phyloP scores from a whole-genome alignment of 164 flowering plant species.

The Annona squamosa region DNA sequence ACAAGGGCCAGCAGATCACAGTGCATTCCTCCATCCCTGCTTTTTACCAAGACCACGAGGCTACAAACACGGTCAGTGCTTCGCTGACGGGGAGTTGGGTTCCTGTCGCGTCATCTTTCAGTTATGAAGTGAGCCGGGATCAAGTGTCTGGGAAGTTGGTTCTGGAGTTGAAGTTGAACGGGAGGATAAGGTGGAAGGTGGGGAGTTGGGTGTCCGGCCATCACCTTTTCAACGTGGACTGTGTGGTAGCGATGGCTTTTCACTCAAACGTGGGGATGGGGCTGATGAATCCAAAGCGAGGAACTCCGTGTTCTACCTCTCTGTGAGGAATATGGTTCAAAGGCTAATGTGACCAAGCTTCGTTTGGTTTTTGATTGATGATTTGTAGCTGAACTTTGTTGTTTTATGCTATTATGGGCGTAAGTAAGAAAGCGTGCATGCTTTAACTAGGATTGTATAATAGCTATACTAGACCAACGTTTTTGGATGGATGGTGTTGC shows the following conservation, averaged over 20 bases:
- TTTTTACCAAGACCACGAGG: slow-evolving; percentile 30
- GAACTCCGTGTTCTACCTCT: slow-evolving; percentile 23
- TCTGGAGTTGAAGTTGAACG: slow-evolving; percentile 38
- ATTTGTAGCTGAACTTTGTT: neutral
- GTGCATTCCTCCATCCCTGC: slow-evolving; percentile 17
- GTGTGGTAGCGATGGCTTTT: slow-evolving; percentile 21
- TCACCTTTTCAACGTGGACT: slow-evolving; percentile 42
- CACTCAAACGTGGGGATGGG: slow-evolving; percentile 6
- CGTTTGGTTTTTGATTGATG: neutral
- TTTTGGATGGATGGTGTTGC: neutral
- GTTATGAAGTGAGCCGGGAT: slow-evolving; percentile 45
- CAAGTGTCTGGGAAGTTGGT: slow-evolving; percentile 39
- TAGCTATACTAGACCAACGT: neutral
- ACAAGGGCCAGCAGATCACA: slow-evolving; percentile 31
- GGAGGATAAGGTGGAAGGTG: slow-evolving; percentile 60
- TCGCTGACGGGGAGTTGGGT: slow-evolving; percentile 20
- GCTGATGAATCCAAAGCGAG: slow-evolving; percentile 16
- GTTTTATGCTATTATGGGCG: neutral
- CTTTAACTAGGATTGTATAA: neutral
- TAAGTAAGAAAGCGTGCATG: neutral
- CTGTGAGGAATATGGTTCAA: slow-evolving; percentile 11
- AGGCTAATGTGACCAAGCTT: neutral
- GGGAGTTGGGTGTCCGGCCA: slow-evolving; percentile 62
- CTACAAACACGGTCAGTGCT: slow-evolving; percentile 16
- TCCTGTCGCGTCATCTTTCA: slow-evolving; percentile 53